These are phyloP conservation scores for Fusarium falciforme DNA, from an alignment of 2,329 filamentous ascomycete species.

Conservation along the genomic window DNA sequence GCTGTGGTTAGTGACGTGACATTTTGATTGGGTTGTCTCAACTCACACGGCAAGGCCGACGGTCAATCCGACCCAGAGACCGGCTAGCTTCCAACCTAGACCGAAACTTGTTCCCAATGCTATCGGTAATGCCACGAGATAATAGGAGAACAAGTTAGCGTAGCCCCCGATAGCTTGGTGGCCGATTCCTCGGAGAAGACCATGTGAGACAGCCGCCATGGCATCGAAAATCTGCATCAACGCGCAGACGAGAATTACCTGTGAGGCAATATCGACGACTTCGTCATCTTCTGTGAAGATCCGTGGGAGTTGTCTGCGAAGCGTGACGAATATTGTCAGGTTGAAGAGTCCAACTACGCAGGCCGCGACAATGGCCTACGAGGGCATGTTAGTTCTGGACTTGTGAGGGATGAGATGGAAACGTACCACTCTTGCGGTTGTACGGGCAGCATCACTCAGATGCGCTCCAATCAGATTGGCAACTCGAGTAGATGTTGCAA, in stretches of 20 bases:
- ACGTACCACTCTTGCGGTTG: slow-evolving; percentile 76
- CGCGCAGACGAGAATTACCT: slow-evolving; percentile 80
- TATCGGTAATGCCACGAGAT: slow-evolving; percentile 83
- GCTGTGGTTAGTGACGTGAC: neutral
- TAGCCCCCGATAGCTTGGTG: slow-evolving; percentile 89
- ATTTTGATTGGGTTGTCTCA: rapidly evolving
- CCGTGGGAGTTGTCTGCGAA: slow-evolving; percentile 76
- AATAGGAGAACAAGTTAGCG: slow-evolving; percentile 87
- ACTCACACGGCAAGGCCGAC: slow-evolving; percentile 74
- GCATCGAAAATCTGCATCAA: slow-evolving; percentile 92
- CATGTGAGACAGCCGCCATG: slow-evolving; percentile 80
- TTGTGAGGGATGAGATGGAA: neutral
- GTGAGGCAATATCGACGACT: slow-evolving; percentile 73
- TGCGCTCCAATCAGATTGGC: slow-evolving; percentile 90
- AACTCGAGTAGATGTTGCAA: slow-evolving; percentile 85
- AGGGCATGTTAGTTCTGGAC: neutral
- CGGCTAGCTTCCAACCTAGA: slow-evolving; percentile 78
- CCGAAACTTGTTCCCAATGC: slow-evolving; percentile 82
- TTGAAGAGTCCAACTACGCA: slow-evolving; percentile 80
- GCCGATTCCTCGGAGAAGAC: slow-evolving; percentile 84
- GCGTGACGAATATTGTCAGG: slow-evolving; percentile 71
- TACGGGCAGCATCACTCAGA: slow-evolving; percentile 80
- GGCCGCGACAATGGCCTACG: slow-evolving; percentile 68
- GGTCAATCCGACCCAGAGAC: slow-evolving; percentile 84
- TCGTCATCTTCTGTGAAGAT: slow-evolving; percentile 78